Evolutionary conservation across 2,329 filamentous ascomycete species (phyloP).

Genomic region (Apiospora marii): DNA sequence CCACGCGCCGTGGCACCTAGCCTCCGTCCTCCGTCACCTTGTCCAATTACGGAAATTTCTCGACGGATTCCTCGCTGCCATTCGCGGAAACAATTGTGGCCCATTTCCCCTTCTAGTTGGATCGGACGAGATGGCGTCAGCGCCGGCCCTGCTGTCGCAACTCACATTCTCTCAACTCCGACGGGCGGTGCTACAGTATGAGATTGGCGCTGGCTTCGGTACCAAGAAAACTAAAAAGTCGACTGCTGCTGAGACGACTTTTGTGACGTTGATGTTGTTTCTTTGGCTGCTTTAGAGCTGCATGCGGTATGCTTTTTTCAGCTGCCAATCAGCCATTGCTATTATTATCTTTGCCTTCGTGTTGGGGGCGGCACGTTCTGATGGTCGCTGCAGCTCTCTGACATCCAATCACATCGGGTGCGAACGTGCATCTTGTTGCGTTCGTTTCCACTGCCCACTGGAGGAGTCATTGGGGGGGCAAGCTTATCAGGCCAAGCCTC

Average conservation of each 20-base stretch:
- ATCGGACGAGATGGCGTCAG: slow-evolving; percentile 9
- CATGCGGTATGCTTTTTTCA: neutral
- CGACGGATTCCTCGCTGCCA: slow-evolving; percentile 11
- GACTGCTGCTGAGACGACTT: neutral
- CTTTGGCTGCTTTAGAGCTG: slow-evolving; percentile 11
- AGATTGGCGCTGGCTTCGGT: neutral
- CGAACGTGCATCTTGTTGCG: neutral
- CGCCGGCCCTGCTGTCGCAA: neutral
- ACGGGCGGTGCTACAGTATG: slow-evolving; percentile 11
- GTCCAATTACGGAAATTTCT: slow-evolving; percentile 15
- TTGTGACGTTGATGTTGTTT: neutral
- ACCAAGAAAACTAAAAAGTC: neutral
- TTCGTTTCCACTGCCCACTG: neutral
- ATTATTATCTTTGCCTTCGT: slow-evolving; percentile 20
- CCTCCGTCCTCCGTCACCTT: slow-evolving; percentile 7
- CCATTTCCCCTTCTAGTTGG: neutral
- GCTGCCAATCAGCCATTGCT: slow-evolving; percentile 6
- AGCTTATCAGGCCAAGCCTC: slow-evolving; percentile 19
- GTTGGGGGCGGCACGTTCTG: slow-evolving; percentile 7
- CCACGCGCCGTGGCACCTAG: neutral
- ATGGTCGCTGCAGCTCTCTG: neutral
- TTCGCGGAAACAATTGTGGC: slow-evolving; percentile 21
- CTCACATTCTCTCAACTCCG: neutral
- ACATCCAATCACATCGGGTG: neutral
- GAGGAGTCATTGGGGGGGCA: neutral